Conservation (phyloP, 306 rosid species). For the Fagus sylvatica region DNA sequence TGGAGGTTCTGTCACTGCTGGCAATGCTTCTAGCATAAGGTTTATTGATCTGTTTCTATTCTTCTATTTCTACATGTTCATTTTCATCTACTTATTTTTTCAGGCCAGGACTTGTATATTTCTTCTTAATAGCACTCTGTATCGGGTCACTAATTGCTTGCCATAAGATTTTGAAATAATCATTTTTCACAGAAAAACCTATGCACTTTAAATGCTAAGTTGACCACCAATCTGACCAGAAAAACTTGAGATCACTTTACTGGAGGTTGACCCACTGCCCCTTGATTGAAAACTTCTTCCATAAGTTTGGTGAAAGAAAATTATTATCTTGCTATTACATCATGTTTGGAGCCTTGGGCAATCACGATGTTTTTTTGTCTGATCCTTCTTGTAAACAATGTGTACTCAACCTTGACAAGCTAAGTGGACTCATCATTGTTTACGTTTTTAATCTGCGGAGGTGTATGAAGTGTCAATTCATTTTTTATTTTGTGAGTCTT, state of each 20-base stretch:
- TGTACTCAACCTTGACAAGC: background rate
- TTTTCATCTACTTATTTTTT: background rate
- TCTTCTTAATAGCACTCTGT: background rate
- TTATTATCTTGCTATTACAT: conserved; percentile 7
- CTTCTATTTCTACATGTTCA: background rate
- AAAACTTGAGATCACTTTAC: background rate
- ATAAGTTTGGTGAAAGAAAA: background rate
- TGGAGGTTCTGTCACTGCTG: conserved; percentile 97
- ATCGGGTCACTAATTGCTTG: background rate
- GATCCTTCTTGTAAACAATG: conserved; percentile 11
- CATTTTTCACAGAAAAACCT: background rate
- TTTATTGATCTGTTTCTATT: conserved; percentile 21
- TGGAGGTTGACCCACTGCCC: background rate
- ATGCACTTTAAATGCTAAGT: background rate
- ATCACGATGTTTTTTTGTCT: conserved; percentile 5
- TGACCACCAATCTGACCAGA: background rate
- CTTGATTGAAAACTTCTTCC: background rate
- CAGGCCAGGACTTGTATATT: background rate
- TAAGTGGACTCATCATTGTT: conserved; percentile 19
- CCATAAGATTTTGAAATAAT: background rate
- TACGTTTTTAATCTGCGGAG: conserved; percentile 7
- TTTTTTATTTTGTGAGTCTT: conserved; percentile 14
- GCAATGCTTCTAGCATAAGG: conserved; percentile 99
- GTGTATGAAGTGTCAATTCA: background rate
- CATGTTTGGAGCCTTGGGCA: conserved; percentile 5